phyloP scores from a whole-genome alignment of 108 stramenopile species.

The Skeletonema costatum region DNA sequence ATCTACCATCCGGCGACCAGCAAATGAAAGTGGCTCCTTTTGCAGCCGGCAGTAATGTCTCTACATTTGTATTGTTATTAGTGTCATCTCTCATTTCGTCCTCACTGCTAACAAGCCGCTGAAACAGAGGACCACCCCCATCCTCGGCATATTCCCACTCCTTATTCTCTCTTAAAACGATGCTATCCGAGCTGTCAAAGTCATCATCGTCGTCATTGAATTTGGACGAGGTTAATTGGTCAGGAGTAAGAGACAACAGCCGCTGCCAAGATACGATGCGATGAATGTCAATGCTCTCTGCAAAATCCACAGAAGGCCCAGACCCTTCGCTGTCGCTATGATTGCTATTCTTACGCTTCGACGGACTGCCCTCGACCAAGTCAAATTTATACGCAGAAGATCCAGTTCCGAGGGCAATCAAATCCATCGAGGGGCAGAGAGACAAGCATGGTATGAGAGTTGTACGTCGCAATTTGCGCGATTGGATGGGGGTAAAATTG shows the following conservation, averaged over 20 bases:
- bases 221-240: slow-evolving; percentile 21
- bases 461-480: slow-evolving; percentile 40
- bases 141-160: slow-evolving; percentile 36
- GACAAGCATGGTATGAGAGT: slow-evolving; percentile 30
- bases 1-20: slow-evolving; percentile 84
- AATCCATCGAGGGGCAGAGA: slow-evolving; percentile 87
- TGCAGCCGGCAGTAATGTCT: not conserved
- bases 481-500: slow-evolving; percentile 65
- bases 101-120: not conserved
- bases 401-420: slow-evolving; percentile 52
- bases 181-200: not conserved
- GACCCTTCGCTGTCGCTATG: not conserved
- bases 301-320: not conserved
- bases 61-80: not conserved
- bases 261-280: slow-evolving; percentile 77
- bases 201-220: slow-evolving; percentile 23
- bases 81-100: not conserved
- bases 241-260: slow-evolving; percentile 44
- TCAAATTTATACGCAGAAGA: not conserved
- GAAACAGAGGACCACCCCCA: slow-evolving; percentile 15
- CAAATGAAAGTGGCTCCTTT: slow-evolving; percentile 21
- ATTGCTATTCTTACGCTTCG: not conserved
- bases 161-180: slow-evolving; percentile 7
- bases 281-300: slow-evolving; percentile 48
- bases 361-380: slow-evolving; percentile 2